phyloP scores from a whole-genome alignment of 1,284 basidiomycete genomes.

The Hypsizygus ulmarius region DNA sequence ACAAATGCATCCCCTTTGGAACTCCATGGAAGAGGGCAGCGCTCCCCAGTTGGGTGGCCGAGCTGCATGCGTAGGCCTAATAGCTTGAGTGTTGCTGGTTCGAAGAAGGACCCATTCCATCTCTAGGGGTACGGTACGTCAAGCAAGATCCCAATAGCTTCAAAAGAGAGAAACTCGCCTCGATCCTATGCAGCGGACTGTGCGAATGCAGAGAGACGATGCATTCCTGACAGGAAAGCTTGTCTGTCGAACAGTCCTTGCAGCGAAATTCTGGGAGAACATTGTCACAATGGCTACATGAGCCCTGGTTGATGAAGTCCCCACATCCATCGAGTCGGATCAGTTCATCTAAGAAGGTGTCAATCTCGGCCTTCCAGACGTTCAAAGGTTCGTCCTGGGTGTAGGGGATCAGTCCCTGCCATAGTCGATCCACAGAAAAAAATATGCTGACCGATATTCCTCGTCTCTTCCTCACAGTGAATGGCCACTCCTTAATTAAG shows the following conservation, averaged over 20 bases:
- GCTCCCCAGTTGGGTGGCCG: neutral
- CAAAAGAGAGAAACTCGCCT: neutral
- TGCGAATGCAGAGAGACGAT: neutral
- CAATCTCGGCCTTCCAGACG: neutral
- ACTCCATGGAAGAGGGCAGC: neutral
- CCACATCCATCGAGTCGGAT: neutral
- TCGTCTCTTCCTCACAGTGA: no score
- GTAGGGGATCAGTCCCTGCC: no score
- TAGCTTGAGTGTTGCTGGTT: neutral
- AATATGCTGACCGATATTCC: no score
- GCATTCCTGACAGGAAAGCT: neutral
- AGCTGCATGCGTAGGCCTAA: slow-evolving; percentile 3
- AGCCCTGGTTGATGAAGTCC: neutral
- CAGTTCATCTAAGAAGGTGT: neutral
- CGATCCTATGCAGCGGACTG: neutral
- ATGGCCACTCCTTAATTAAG: no score
- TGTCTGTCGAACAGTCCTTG: neutral
- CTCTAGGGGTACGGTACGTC: neutral
- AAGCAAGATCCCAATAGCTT: neutral
- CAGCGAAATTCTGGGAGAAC: neutral
- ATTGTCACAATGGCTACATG: neutral
- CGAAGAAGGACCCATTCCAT: neutral
- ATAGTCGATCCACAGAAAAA: no score
- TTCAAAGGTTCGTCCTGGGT: neutral
- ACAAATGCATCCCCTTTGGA: neutral